phyloP scores from a whole-genome alignment of 805 yeast genomes.

The Metschnikowia vanudenii region DNA sequence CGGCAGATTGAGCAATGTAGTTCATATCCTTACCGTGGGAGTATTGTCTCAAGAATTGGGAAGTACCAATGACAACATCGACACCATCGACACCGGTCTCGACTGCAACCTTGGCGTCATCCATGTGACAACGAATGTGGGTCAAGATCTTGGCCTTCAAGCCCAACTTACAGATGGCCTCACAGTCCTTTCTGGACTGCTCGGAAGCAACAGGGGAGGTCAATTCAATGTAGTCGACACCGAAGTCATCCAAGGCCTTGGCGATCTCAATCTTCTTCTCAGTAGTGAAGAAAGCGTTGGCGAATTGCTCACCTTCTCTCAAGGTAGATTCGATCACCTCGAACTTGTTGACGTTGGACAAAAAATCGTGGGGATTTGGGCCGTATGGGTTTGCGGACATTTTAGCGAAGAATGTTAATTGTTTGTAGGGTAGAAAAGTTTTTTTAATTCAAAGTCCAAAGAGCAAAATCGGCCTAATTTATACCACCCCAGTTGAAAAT shows the following conservation, averaged over 20 bases:
- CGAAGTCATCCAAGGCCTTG: conserved; percentile 59
- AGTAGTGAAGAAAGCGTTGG: conserved; percentile 58
- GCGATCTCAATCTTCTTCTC: conserved; percentile 59
- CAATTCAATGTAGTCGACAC: conserved; percentile 59
- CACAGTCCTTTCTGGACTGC: conserved; percentile 56
- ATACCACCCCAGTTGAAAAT: conserved; percentile 16
- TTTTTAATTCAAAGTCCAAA: not conserved
- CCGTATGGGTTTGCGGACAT: conserved; percentile 51
- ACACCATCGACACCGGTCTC: conserved; percentile 66
- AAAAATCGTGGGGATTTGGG: conserved; percentile 56
- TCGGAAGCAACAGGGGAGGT: conserved; percentile 61
- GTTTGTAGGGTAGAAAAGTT: conserved; percentile 1
- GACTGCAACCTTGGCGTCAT: conserved; percentile 58
- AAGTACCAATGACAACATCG: conserved; percentile 60
- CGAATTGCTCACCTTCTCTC: conserved; percentile 65
- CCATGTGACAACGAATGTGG: conserved; percentile 62
- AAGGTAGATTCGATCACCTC: conserved; percentile 56
- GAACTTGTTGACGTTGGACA: conserved; percentile 53
- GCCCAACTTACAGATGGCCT: conserved; percentile 58
- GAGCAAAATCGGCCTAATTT: conserved; percentile 6
- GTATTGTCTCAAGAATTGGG: conserved; percentile 54
- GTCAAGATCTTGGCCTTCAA: conserved; percentile 57
- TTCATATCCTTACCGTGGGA: conserved; percentile 63
- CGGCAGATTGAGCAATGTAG: conserved; percentile 54
- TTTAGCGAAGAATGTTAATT: not conserved